Percentiles rank a stretch among this genome's conserved stretches.
phyloP scores from a whole-genome alignment of 164 flowering plant species.

The Malania oleifera region DNA sequence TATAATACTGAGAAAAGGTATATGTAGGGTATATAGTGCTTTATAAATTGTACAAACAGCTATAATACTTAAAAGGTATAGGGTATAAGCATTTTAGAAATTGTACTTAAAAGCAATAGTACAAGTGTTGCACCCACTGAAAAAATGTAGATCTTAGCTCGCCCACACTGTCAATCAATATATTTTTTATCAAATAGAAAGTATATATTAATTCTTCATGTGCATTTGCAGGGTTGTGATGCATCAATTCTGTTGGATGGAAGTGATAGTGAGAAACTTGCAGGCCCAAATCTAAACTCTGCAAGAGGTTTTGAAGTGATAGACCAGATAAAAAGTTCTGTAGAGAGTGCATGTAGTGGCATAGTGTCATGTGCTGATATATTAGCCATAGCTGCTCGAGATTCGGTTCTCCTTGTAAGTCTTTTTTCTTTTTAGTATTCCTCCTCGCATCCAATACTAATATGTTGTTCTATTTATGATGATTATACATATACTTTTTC shows the following conservation, averaged over 20 bases:
- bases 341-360: conserved; percentile 62
- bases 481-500: no score
- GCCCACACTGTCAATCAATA: neutral
- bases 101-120: no score
- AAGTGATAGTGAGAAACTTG: conserved; percentile 54
- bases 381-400: conserved; percentile 68
- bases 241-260: conserved; percentile 72
- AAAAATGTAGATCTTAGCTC: no score
- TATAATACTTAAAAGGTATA: no score
- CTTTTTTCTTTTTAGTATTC: neutral
- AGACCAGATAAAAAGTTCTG: conserved; percentile 59
- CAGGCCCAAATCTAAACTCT: conserved; percentile 51
- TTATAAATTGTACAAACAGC: no score
- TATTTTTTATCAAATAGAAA: neutral
- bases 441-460: neutral
- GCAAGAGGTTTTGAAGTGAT: conserved; percentile 73
- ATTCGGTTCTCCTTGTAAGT: conserved; percentile 55
- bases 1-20: no score
- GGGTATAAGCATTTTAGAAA: no score
- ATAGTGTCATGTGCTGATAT: conserved; percentile 90
- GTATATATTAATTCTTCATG: neutral
- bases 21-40: no score
- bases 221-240: conserved; percentile 66
- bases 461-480: no score
- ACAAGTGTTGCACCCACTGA: no score